Base-by-base conservation (phyloP, 371 early-diverging fungal species). In the Mucor sp. region DNA sequence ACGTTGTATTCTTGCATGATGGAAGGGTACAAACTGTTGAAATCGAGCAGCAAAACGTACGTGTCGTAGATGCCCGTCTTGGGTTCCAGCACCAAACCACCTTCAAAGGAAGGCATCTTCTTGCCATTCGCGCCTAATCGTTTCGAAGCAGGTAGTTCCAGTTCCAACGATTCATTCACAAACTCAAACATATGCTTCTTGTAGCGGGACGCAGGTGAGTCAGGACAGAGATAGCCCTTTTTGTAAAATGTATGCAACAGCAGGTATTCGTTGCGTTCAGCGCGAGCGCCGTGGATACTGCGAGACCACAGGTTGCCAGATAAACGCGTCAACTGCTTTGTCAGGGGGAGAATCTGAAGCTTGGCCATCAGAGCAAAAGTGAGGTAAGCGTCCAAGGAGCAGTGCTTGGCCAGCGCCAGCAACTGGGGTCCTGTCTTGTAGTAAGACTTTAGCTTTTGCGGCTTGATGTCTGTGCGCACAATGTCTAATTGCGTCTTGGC, bases 1-100 rank as follows among this genome's bases (percentile, higher is more conserved):
- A 99, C 95, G 80, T 99, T 99, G 82, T 88, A 99, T 79, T 99
- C 99, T 74, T 97, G 99, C 69, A 99, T 99, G 64, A 99, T 99
- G 11, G 99, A 97, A 55, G 99, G 99, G 72, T 99, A 99, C 82
- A 99, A 87, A 77, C 95, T 94, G 87, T 99, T 99, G 85, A 99
- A 99, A 85, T 99, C 99, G 27, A 99, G 78, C 28, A 99, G 80
- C 48, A 99, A 76, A 1, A 99, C 95, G 74, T 87, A 94, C 48
- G 91, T 90, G 74, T 98, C 97, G 76, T 99, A 99, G 65, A 97
- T 89, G 0, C 99, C 99, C 55, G 85, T 90, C 72, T 94, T 92
- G 28, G 99, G 99, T 43, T 99, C 98, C 64, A 99, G 82, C 4
- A 99, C 99, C n/a, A 99, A 86, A 48, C 99, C 99, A 56, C 99